phyloP scores from a whole-genome alignment of 2,329 filamentous ascomycete genomes.

The Chaetomiaceae sp. region DNA sequence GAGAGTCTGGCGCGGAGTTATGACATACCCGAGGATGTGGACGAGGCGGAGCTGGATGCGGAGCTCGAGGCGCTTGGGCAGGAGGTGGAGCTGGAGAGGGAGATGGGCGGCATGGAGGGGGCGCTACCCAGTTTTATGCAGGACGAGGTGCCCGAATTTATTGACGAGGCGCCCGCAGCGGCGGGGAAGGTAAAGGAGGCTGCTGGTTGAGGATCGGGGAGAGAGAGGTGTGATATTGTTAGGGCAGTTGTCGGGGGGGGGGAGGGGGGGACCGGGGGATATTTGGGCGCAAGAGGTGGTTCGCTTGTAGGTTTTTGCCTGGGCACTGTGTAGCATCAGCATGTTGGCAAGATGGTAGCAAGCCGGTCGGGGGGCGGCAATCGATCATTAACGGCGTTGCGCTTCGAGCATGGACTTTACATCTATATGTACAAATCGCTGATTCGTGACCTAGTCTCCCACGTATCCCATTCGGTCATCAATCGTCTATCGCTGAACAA shows the following conservation, averaged over 20 bases:
- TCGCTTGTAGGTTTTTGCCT: too few relatives aligned
- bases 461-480: not conserved
- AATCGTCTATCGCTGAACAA: not conserved
- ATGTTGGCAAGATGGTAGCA: too few relatives aligned
- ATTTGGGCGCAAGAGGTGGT: too few relatives aligned
- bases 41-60: conserved; percentile 92
- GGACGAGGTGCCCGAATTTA: conserved; percentile 86
- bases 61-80: conserved; percentile 92
- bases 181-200: conserved; percentile 77
- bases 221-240: not conserved
- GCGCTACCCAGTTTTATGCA: conserved; percentile 81
- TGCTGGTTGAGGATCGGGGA: conserved; percentile 47
- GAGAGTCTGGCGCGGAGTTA: conserved; percentile 88
- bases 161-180: conserved; percentile 80
- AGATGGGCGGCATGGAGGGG: conserved; percentile 47
- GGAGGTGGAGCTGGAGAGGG: conserved; percentile 82
- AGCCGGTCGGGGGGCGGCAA: not conserved
- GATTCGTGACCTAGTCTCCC: not conserved
- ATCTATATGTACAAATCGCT: conserved; percentile 6
- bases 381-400: not conserved
- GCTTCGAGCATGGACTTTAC: conserved; percentile 2
- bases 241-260: not conserved
- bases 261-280: too few relatives aligned
- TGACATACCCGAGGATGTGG: conserved; percentile 93
- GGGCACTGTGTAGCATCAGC: not conserved